phyloP scores from a whole-genome alignment of 2,329 filamentous ascomycete species.

The Xylariaceae sp. region DNA sequence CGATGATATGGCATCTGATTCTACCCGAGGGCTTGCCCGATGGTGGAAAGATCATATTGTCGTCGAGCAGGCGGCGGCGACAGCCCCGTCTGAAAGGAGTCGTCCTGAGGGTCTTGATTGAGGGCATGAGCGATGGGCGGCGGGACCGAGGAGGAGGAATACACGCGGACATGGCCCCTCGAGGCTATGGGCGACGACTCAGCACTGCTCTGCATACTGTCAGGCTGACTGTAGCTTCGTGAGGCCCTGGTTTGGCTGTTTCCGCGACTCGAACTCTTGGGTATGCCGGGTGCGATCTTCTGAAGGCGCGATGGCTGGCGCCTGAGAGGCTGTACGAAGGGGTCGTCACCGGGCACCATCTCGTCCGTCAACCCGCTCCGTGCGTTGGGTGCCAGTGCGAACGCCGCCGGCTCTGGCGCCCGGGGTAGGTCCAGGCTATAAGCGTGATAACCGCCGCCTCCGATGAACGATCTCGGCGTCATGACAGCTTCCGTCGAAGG shows the following conservation, averaged over 20 bases:
- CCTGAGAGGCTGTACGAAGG: conserved; percentile 50
- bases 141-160: conserved; percentile 40
- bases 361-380: conserved; percentile 58
- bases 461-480: conserved; percentile 31
- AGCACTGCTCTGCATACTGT: conserved; percentile 35
- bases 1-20: neutral
- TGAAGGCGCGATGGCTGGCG: conserved; percentile 49
- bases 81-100: too few species aligned
- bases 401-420: conserved; percentile 43
- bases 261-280: conserved; percentile 18
- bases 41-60: conserved; percentile 39
- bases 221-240: conserved; percentile 42
- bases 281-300: conserved; percentile 38
- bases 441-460: conserved; percentile 30
- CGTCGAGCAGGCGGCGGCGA: conserved; percentile 45
- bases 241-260: conserved; percentile 38
- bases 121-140: conserved; percentile 39
- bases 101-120: conserved; percentile 39
- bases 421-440: conserved; percentile 39
- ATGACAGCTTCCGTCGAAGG: conserved; percentile 29
- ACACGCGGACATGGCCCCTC: conserved; percentile 35
- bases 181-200: conserved; percentile 34
- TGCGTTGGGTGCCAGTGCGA: conserved; percentile 58
- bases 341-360: conserved; percentile 52
- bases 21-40: conserved; percentile 52